These are phyloP conservation scores for Vaccinium darrowii DNA, from an alignment of 148 eudicot species.

Conservation along the genomic window DNA sequence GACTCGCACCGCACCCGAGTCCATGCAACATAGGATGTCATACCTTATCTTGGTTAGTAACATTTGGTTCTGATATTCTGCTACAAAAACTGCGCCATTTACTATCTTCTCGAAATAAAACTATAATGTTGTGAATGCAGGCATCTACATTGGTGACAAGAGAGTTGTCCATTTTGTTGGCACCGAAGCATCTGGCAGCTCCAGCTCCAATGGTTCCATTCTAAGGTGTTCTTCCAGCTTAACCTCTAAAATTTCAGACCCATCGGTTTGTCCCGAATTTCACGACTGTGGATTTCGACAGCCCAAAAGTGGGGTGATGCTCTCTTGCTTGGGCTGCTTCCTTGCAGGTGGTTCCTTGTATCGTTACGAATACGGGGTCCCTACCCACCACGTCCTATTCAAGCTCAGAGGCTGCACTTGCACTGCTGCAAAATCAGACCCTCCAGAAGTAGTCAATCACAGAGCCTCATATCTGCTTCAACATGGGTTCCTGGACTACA, in stretches of 20 bases:
- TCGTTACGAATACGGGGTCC: slow-evolving; percentile 25
- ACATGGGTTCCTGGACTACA: slow-evolving; percentile 25
- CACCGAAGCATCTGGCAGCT: background rate
- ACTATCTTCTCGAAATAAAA: background rate
- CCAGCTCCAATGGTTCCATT: background rate
- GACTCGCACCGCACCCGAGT: too few species aligned
- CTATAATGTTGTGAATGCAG: slow-evolving; percentile 12
- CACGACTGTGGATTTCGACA: slow-evolving; percentile 22
- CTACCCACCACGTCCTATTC: background rate
- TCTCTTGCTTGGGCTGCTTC: slow-evolving; percentile 35
- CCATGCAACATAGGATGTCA: background rate
- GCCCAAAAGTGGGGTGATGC: slow-evolving; percentile 24
- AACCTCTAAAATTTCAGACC: background rate
- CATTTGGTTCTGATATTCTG: background rate
- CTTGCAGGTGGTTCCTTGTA: slow-evolving; percentile 18
- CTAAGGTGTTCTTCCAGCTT: background rate
- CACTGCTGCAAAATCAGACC: slow-evolving; percentile 32
- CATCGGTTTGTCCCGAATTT: slow-evolving; percentile 12
- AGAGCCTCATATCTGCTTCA: slow-evolving; percentile 25
- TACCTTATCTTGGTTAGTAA: background rate
- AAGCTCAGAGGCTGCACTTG: slow-evolving; percentile 31
- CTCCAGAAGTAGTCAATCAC: slow-evolving; percentile 21
- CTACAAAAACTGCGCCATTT: background rate
- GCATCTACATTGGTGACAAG: slow-evolving; percentile 28
- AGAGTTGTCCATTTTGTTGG: slow-evolving; percentile 30